Evolutionary conservation across 208 protist genomes (phyloP), one percentile per base, ranked within the genome.

Genomic region (Plasmodiophora brassicae): DNA sequence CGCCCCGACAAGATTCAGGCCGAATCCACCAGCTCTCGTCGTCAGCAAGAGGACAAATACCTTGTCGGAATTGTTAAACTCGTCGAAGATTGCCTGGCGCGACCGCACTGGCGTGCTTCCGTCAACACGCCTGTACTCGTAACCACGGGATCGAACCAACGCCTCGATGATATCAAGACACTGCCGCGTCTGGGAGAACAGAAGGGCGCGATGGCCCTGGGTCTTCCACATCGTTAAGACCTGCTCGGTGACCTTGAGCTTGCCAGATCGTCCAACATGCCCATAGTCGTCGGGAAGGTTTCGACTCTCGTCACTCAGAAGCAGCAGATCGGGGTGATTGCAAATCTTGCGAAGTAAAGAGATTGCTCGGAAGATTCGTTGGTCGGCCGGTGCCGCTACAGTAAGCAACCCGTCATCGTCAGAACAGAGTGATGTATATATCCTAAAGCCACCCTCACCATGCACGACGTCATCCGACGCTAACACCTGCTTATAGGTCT

Each of bases 101-200:
- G 28, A 38, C 22, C 85, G 89, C 1, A 96, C 91, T 1, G 88
- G 83, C 0, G 97, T 98, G 0, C 50, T 94, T 14, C 98, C 98
- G 91, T 99, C 98, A 94, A 99, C 96, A 45, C 97, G 92, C 22
- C 95, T 90, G 92, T 98, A 98, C 10, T 20, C 28, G 46, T 85
- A 87, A 1, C 57, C 28, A 35, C 8, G n/a, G 0, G 35, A n/a
- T 46, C 1, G 54, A 10, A 96, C 93, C 71, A 96, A 93, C 39
- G 92, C 90, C 84, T 99, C 96, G 46, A 99, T 91, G 71, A 99
- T 96, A 90, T 99, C 96, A 25, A 99, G 94, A 96, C 98, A 98
- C 91, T 97, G 96, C 46, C 95, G 90, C 10, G 96, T 98, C 92
- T 99, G 98, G 0, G 95, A 96, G 90, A 99, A 99, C 38, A 99